Conservation (phyloP, 2,329 filamentous ascomycete genomes). For the Aspergillus brasiliensis region DNA sequence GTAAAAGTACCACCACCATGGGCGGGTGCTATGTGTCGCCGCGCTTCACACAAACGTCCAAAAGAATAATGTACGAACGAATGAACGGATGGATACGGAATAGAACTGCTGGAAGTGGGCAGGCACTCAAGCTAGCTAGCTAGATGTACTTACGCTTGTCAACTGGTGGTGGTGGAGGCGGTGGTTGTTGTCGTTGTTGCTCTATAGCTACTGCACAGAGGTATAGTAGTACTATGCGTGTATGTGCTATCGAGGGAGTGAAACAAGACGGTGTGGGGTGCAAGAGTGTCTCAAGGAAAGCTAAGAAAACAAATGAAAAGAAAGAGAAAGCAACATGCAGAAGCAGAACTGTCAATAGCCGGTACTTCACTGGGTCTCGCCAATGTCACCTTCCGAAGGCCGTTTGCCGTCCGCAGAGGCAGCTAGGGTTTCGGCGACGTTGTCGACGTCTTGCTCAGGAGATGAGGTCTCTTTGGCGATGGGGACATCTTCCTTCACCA, state of each 20-base stretch:
- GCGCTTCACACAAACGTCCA: background rate
- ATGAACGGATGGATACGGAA: background rate
- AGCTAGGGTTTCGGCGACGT: constrained; percentile 25
- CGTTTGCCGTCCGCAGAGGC: constrained; percentile 32
- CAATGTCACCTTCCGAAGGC: constrained; percentile 24
- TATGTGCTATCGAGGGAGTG: background rate
- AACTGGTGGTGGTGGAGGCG: background rate
- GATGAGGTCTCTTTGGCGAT: constrained; percentile 4
- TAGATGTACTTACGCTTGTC: background rate
- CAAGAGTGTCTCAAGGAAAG: background rate
- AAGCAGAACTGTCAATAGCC: background rate
- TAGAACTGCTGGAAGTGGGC: background rate
- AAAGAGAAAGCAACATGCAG: background rate
- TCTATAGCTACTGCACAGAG: background rate
- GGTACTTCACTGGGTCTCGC: background rate
- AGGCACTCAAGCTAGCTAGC: background rate
- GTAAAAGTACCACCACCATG: no score
- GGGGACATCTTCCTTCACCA: background rate
- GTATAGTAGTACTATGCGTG: background rate
- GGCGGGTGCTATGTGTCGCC: no score
- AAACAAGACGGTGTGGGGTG: background rate
- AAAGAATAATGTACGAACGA: no score
- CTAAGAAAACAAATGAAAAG: background rate
- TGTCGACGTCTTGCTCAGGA: constrained; percentile 22
- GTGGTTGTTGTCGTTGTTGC: no score